A percentile compares a stretch with the other conserved stretches of the same genome.
phyloP scores from a whole-genome alignment of 2,329 filamentous ascomycete genomes.

The Hymenoscyphus repandus region DNA sequence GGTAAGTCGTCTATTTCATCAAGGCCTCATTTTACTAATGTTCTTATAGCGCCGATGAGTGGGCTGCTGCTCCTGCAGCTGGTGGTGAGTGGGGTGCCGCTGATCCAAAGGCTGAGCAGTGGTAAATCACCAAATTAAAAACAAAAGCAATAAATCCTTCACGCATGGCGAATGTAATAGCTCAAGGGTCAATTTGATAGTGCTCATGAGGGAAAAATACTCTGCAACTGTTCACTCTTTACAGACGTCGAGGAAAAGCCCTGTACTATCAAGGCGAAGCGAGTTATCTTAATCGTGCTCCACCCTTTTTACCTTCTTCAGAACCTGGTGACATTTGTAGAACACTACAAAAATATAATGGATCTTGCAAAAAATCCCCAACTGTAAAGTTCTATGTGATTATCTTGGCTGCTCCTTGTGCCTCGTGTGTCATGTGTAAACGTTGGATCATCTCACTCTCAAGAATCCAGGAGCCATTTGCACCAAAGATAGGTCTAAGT shows the following conservation, averaged over 20 bases:
- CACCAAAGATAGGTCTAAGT: too few species aligned
- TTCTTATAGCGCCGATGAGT: constrained; percentile 35
- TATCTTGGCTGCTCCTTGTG: constrained; percentile 1
- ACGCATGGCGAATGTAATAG: constrained; percentile 16
- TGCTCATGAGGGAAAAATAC: constrained; percentile 99
- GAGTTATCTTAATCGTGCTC: constrained; percentile 74
- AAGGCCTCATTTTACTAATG: background rate
- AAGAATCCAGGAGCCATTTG: too few species aligned
- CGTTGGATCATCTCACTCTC: too few species aligned
- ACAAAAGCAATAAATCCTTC: constrained; percentile 19
- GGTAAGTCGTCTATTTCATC: constrained; percentile 24
- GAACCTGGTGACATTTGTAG: constrained; percentile 3
- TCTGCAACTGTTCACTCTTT: constrained; percentile 46
- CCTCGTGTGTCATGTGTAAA: constrained; percentile 1
- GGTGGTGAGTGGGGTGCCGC: constrained; percentile 46
- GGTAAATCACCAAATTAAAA: constrained; percentile 26
- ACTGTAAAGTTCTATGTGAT: constrained; percentile 3
- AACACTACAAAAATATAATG: constrained; percentile 7
- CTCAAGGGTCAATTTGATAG: constrained; percentile 54
- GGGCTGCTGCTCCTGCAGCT: constrained; percentile 41
- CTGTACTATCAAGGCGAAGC: constrained; percentile 73
- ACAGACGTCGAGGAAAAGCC: constrained; percentile 80
- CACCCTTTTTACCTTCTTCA: constrained; percentile 14
- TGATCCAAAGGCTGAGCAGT: constrained; percentile 40
- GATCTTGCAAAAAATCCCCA: background rate